phyloP scores from a whole-genome alignment of 1,284 basidiomycete genomes.

The Mycena citricolor region DNA sequence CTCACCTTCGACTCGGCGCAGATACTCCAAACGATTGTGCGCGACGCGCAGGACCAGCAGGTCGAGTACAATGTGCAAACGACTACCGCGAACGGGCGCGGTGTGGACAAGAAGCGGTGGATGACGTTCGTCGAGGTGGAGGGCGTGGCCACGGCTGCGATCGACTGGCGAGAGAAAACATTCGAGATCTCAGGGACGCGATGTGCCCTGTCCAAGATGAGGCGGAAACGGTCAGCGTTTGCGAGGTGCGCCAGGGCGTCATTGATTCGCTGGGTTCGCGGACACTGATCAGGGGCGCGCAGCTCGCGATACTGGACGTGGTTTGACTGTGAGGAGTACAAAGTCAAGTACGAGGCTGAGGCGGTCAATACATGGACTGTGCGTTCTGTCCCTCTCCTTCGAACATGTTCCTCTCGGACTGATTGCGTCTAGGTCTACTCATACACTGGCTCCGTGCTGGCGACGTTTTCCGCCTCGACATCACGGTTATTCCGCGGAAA shows the following conservation, averaged over 20 bases:
- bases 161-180: conserved; percentile 14
- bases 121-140: not conserved
- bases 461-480: conserved; percentile 2
- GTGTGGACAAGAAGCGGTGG: not conserved
- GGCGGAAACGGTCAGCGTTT: conserved; percentile 6
- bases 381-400: not conserved
- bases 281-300: no score
- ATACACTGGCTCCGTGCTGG: conserved; percentile 4
- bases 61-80: conserved; percentile 1
- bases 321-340: conserved; percentile 14
- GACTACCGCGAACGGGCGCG: not conserved
- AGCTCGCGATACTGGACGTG: conserved; percentile 19
- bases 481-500: not conserved
- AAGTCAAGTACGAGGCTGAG: conserved; percentile 7
- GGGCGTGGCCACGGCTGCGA: conserved; percentile 2
- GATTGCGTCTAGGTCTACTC: conserved; percentile 2
- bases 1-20: not conserved
- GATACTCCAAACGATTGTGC: not conserved
- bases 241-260: conserved; percentile 7
- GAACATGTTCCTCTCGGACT: no score
- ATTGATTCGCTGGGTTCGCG: not conserved
- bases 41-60: not conserved
- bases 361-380: conserved; percentile 11
- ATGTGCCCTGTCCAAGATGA: not conserved
- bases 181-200: conserved; percentile 10